phyloP scores from a whole-genome alignment of 2,329 filamentous ascomycete genomes.

The Colletotrichum abscissum region DNA sequence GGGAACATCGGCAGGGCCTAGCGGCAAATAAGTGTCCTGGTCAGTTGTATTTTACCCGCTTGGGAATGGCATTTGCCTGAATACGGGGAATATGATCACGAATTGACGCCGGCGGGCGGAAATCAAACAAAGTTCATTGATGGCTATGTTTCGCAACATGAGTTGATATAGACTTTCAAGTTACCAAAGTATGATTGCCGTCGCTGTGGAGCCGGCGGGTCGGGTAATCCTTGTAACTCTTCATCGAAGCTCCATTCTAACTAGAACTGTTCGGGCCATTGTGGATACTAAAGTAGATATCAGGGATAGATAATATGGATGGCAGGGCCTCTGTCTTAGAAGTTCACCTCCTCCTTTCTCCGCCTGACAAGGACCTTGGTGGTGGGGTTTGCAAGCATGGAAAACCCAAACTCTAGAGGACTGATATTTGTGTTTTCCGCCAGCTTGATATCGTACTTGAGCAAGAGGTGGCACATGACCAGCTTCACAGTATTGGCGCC shows the following conservation, averaged over 20 bases:
- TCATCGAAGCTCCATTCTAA: background rate
- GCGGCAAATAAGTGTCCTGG: too few relatives aligned
- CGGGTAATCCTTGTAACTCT: background rate
- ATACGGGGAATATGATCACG: too few relatives aligned
- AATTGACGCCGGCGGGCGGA: background rate
- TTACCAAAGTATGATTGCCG: background rate
- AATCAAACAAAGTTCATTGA: background rate
- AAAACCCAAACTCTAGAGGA: conserved; percentile 20
- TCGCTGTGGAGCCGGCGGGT: background rate
- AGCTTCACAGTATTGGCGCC: conserved; percentile 54
- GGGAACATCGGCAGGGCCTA: too few relatives aligned
- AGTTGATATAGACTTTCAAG: background rate
- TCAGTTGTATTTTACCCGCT: too few relatives aligned
- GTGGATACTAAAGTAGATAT: background rate
- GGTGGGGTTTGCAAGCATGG: conserved; percentile 22
- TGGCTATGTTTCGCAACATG: background rate
- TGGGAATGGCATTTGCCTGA: too few relatives aligned
- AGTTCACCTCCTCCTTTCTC: conserved; percentile 13
- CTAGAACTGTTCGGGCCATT: background rate
- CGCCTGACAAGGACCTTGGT: conserved; percentile 11
- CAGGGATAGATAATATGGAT: background rate
- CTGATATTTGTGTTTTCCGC: background rate
- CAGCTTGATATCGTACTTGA: conserved; percentile 43
- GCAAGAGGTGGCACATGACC: conserved; percentile 41
- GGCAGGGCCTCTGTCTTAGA: background rate